Evolutionary conservation across 2,329 filamentous ascomycete genomes (phyloP).

Genomic region (Rugonectria rugulosa): DNA sequence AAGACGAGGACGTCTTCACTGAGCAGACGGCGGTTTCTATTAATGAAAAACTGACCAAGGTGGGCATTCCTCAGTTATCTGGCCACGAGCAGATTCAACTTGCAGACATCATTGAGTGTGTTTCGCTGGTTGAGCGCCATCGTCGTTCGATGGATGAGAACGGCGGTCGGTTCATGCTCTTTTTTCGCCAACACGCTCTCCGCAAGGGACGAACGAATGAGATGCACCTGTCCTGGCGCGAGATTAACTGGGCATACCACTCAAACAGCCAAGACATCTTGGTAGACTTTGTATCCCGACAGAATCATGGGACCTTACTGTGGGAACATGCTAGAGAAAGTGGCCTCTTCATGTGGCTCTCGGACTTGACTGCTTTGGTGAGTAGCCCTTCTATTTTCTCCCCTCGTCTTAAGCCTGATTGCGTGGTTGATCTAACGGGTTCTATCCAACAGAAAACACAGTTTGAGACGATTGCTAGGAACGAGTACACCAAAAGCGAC

Average conservation of each 20-base stretch:
- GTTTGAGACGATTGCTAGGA: conserved; percentile 89
- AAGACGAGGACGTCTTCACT: conserved; percentile 70
- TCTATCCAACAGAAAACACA: conserved; percentile 60
- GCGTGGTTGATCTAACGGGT: conserved; percentile 22
- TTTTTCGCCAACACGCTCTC: conserved; percentile 82
- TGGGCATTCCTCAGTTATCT: conserved; percentile 81
- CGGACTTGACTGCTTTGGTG: conserved; percentile 78
- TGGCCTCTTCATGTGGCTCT: conserved; percentile 95
- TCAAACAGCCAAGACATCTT: conserved; percentile 89
- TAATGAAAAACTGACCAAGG: conserved; percentile 77
- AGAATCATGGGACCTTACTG: conserved; percentile 79
- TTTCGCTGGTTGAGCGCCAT: conserved; percentile 84
- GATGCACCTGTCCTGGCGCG: conserved; percentile 75
- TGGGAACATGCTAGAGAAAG: conserved; percentile 89
- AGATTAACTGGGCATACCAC: conserved; percentile 87
- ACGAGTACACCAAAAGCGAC: conserved; percentile 89
- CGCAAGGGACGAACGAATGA: conserved; percentile 70
- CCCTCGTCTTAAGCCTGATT: too few species aligned
- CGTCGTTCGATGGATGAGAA: conserved; percentile 90
- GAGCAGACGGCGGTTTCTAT: conserved; percentile 75
- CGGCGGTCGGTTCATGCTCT: conserved; percentile 84
- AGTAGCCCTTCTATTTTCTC: conserved; percentile 43
- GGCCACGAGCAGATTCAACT: conserved; percentile 87
- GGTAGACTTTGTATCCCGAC: conserved; percentile 79
- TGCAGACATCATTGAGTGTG: conserved; percentile 84